A percentile compares a stretch with the other conserved stretches of the same genome.
Evolutionary conservation across 768 basidiomycete genomes (phyloP).

Genomic region (Pilatotrama ljubarskyi): DNA sequence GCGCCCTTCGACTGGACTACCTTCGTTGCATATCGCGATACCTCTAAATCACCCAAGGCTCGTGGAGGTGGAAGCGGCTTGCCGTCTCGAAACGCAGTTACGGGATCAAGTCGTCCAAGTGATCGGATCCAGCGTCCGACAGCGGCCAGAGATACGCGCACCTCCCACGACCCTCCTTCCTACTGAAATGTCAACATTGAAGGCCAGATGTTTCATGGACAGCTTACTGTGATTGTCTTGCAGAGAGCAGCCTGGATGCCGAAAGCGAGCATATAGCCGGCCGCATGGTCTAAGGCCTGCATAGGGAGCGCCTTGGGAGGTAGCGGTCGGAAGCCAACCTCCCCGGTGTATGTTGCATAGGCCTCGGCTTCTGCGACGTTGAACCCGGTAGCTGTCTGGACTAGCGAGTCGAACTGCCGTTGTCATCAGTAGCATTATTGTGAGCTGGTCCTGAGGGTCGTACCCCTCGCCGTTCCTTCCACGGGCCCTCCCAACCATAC

Average conservation of each 20-base stretch:
- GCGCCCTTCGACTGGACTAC: neutral
- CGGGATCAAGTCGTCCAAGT: slow-evolving; percentile 46
- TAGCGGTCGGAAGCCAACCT: slow-evolving; percentile 14
- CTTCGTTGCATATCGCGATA: slow-evolving; percentile 26
- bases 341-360: slow-evolving; percentile 36
- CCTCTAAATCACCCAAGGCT: slow-evolving; percentile 37
- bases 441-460: slow-evolving; percentile 1
- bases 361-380: slow-evolving; percentile 58
- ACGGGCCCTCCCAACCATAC: slow-evolving; percentile 60
- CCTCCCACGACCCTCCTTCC: slow-evolving; percentile 64
- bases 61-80: slow-evolving; percentile 39
- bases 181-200: slow-evolving; percentile 21
- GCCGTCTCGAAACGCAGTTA: slow-evolving; percentile 42
- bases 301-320: slow-evolving; percentile 46
- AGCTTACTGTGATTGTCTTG: slow-evolving; percentile 48
- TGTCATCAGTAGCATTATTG: neutral
- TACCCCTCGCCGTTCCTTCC: slow-evolving; percentile 55
- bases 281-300: slow-evolving; percentile 61
- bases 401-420: slow-evolving; percentile 61
- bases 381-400: slow-evolving; percentile 62
- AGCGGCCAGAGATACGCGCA: slow-evolving; percentile 57
- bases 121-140: slow-evolving; percentile 60
- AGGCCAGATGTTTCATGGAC: neutral
- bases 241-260: slow-evolving; percentile 58
- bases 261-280: slow-evolving; percentile 59